Base-by-base conservation (phyloP, 805 yeast genomes). In the Yarrowia sp. region DNA sequence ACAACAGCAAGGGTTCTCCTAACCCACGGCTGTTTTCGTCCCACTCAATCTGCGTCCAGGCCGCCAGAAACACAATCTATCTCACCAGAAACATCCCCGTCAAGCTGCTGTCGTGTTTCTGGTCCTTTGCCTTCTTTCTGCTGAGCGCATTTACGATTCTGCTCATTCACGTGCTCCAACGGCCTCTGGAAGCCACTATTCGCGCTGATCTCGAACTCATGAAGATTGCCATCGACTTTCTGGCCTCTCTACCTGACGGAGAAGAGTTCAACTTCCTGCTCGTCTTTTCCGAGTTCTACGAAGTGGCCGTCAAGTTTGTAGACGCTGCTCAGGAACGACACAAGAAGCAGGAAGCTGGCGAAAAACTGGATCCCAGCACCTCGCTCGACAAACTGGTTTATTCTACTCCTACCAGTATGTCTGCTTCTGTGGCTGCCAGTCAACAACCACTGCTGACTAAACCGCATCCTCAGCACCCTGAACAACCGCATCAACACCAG, bases 61-160 rank as follows among this genome's bases (percentile, higher is more conserved):
- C 71, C 2, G 65, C 72, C 1, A 44, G 72, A 36, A 30, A 46
- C n/a, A 66, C 67, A 2, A 54, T 70, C 17, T 64, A 67, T 35
- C 66, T 69, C 3, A 44, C 66, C 16, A 64, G 62, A 12, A 43
- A 51, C 48, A 66, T 63, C 19, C 61, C 63, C n/a, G 41, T 32
- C 51, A 43, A 58, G 41, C 28, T 58, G 21, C 11, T 41, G 51
- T 43, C 49, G 22, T 41, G 51, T 33, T 41, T 58, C 40, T 58
- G 63, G 63, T 41, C 63, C 17, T 58, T 58, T 43, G 38, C 51
- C 38, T 58, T 58, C 40, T 58, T 41, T 14, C 51, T 58, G 22
- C 40, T 58, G n/a, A 30, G 41, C 8, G 63, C 63, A 7, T 41
- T 41, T 10, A 58, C 41, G 5, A 43, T 58, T 30, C 63, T 58